Base-by-base conservation (phyloP, 768 basidiomycete species). In the Xerocomellus intermedius region DNA sequence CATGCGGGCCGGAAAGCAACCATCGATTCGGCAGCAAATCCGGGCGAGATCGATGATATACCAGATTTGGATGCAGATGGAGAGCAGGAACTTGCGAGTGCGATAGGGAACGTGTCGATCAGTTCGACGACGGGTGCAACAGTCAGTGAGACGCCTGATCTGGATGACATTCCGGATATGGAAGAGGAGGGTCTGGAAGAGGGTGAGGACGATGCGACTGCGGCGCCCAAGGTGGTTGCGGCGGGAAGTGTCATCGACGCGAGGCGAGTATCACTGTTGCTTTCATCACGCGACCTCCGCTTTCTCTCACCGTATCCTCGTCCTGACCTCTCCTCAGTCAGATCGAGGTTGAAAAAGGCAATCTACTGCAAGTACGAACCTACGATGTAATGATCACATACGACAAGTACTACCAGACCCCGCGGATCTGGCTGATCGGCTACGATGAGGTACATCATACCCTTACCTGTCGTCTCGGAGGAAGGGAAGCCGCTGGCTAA, bases 361-460 rank as follows among this genome's bases (percentile, higher is more conserved):
- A 97, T 64, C 78, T 98, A 26, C 77, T 98, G 39, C 92, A 95
- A 80, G 93, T 98, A 38, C 84, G 97, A 66, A 99, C 96, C 12
- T 99, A 99, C 77, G 97, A 99, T 71, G 95, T 98, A 66, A 92
- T 97, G 89, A 98, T 99, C 78, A 93, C 92, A 45, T 99, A 98
- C 72, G 97, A 99, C 82, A 99, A 98, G 77, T 96, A 95, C 74
- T 98, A 99, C 74, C 97, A 98, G 73, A 98, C 95, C 13, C 97
- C 97, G 22, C 85, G 96, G 62, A 89, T 98, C 69, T 99, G 97
- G 97, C 75, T 99, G 55, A 83, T 95, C 60, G 97, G 97, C 19
- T 98, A 98, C 69, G 95, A 98, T 69, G 97, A 98, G 84, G 94
- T 91, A 58, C 53, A 75, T 52, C n/a, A 17, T 16, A 12, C 4